A percentile compares a stretch with the other conserved stretches of the same genome.
Conservation (phyloP, 129 eudicot genomes). For the Cynara cardunculus region DNA sequence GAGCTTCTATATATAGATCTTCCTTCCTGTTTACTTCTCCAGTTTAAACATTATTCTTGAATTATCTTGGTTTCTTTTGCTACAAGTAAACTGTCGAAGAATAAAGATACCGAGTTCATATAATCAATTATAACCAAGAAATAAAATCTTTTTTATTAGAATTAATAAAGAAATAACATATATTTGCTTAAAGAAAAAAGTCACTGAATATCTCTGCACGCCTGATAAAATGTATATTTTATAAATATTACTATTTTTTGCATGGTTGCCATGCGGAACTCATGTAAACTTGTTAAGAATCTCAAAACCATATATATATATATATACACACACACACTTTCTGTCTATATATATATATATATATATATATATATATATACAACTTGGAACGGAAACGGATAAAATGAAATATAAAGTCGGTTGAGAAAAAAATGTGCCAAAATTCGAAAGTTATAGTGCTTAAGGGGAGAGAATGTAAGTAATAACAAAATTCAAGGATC, state of each 20-base stretch:
- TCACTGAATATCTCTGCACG: not conserved
- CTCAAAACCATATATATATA: not conserved
- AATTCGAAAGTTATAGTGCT: no score
- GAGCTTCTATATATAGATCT: slow-evolving; percentile 20
- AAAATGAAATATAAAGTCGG: no score
- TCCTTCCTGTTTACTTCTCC: slow-evolving; percentile 20
- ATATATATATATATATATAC: not conserved
- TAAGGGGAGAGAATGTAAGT: no score
- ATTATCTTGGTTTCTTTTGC: not conserved
- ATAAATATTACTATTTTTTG: not conserved
- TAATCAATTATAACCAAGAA: no score
- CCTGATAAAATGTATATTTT: not conserved
- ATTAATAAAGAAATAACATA: not conserved
- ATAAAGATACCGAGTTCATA: not conserved
- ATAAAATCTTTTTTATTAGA: not conserved
- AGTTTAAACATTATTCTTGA: slow-evolving; percentile 10
- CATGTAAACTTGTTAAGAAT: not conserved
- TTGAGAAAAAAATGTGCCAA: no score
- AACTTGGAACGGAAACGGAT: not conserved
- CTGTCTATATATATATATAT: not conserved
- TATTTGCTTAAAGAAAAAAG: not conserved
- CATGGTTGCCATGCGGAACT: not conserved
- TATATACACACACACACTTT: not conserved
- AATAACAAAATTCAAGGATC: no score
- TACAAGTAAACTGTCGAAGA: not conserved